Conservation (phyloP, 2,329 filamentous ascomycete genomes). For the Ophiostoma perfectum region DNA sequence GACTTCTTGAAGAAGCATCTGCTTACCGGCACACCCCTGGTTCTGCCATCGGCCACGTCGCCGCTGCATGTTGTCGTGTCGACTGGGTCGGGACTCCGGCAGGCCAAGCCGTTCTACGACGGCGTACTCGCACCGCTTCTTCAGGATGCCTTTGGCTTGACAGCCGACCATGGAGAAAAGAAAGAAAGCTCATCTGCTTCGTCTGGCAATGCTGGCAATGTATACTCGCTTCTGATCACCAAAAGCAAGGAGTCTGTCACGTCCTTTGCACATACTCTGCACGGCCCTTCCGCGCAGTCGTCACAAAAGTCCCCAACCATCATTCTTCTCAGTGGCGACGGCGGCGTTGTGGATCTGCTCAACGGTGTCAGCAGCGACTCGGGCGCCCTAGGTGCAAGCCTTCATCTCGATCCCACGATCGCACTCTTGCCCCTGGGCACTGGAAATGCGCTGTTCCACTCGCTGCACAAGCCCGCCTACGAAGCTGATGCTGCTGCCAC, state of each 20-base stretch:
- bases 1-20: background rate
- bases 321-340: slow-evolving; percentile 80
- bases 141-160: slow-evolving; percentile 39
- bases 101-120: slow-evolving; percentile 52
- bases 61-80: slow-evolving; percentile 62
- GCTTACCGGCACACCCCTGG: background rate
- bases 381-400: background rate
- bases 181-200: background rate
- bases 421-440: slow-evolving; percentile 58
- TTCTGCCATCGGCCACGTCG: slow-evolving; percentile 7
- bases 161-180: slow-evolving; percentile 22
- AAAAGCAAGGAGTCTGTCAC: slow-evolving; percentile 57
- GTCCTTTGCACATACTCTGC: slow-evolving; percentile 49
- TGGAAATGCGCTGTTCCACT: slow-evolving; percentile 60
- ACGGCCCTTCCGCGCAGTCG: slow-evolving; percentile 26
- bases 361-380: slow-evolving; percentile 48
- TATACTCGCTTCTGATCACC: slow-evolving; percentile 57
- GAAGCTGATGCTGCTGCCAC: slow-evolving; percentile 26
- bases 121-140: slow-evolving; percentile 53
- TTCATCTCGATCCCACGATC: slow-evolving; percentile 39
- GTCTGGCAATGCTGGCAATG: background rate
- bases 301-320: slow-evolving; percentile 41
- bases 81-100: slow-evolving; percentile 57
- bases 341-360: slow-evolving; percentile 75
- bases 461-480: slow-evolving; percentile 55